phyloP scores from a whole-genome alignment of 805 yeast species.

The Metschnikowia matae region DNA sequence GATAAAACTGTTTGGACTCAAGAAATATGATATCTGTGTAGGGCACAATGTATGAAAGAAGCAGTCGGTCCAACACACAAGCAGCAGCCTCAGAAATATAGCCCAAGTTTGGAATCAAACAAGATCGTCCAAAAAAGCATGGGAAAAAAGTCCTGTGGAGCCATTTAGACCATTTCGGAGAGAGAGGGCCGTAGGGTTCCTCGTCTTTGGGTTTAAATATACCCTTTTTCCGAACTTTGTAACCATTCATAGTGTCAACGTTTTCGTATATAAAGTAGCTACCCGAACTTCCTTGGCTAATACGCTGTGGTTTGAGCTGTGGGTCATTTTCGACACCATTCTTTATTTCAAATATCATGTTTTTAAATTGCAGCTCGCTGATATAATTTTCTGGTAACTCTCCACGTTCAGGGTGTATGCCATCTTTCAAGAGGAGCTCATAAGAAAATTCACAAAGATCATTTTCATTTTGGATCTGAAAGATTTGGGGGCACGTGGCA shows the following conservation, averaged over 20 bases:
- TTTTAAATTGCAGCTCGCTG: conserved; percentile 28
- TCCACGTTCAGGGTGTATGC: conserved; percentile 8
- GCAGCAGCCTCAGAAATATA: conserved; percentile 73
- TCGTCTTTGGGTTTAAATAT: conserved; percentile 78
- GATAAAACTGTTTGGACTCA: conserved; percentile 48
- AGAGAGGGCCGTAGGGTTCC: conserved; percentile 74
- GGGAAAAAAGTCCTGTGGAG: conserved; percentile 70
- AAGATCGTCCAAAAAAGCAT: conserved; percentile 70
- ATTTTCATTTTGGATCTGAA: conserved; percentile 14
- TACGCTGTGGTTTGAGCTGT: conserved; percentile 47
- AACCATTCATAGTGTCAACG: conserved; percentile 5
- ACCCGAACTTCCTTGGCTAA: conserved; percentile 66
- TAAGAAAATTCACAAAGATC: conserved; percentile 18
- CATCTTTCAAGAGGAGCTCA: conserved; percentile 9
- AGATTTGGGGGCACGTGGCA: conserved; percentile 27
- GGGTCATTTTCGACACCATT: conserved; percentile 40
- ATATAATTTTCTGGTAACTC: conserved; percentile 23
- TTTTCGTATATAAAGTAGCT: conserved; percentile 49
- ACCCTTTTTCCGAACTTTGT: conserved; percentile 37
- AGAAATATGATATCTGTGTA: conserved; percentile 55
- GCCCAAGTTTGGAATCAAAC: conserved; percentile 69
- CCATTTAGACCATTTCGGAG: conserved; percentile 82
- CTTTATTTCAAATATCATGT: conserved; percentile 40
- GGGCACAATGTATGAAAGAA: conserved; percentile 60
- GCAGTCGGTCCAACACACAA: conserved; percentile 56